Conservation (phyloP, 1,284 basidiomycete genomes). For the Sparassis latifolia region DNA sequence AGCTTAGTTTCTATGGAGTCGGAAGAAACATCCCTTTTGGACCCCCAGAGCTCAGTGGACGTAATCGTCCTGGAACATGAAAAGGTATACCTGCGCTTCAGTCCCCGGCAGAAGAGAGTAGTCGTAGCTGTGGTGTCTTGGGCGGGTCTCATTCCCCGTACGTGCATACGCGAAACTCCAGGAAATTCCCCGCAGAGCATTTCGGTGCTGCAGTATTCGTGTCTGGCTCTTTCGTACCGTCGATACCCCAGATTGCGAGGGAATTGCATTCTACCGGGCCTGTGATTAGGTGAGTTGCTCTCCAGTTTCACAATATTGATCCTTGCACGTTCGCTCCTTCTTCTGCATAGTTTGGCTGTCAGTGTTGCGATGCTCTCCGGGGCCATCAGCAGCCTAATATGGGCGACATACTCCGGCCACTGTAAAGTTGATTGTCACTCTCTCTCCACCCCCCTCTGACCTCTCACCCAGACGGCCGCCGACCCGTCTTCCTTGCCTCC, state of each 20-base stretch:
- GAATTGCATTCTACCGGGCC: constrained; percentile 51
- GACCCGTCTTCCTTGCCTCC: constrained; percentile 53
- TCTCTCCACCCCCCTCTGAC: background rate
- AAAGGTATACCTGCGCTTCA: constrained; percentile 17
- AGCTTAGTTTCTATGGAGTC: background rate
- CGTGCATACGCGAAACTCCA: constrained; percentile 12
- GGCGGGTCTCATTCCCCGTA: constrained; percentile 46
- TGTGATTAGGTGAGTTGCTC: constrained; percentile 44
- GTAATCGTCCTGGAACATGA: constrained; percentile 13
- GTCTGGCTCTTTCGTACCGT: constrained; percentile 61
- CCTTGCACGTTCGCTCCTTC: background rate
- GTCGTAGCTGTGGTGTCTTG: constrained; percentile 49
- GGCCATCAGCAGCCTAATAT: constrained; percentile 39
- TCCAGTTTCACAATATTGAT: background rate
- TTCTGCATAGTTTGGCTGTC: constrained; percentile 31
- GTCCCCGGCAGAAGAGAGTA: constrained; percentile 31
- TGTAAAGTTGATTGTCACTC: constrained; percentile 26
- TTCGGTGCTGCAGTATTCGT: constrained; percentile 48
- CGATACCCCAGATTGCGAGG: constrained; percentile 57
- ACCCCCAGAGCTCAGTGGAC: background rate
- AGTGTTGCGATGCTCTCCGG: constrained; percentile 39
- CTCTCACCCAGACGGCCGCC: constrained; percentile 45
- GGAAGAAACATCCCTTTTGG: background rate
- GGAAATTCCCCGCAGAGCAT: background rate
- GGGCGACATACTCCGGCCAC: constrained; percentile 47